Base-by-base conservation (phyloP, 345 rosid species). In the Gossypioides kirkii region DNA sequence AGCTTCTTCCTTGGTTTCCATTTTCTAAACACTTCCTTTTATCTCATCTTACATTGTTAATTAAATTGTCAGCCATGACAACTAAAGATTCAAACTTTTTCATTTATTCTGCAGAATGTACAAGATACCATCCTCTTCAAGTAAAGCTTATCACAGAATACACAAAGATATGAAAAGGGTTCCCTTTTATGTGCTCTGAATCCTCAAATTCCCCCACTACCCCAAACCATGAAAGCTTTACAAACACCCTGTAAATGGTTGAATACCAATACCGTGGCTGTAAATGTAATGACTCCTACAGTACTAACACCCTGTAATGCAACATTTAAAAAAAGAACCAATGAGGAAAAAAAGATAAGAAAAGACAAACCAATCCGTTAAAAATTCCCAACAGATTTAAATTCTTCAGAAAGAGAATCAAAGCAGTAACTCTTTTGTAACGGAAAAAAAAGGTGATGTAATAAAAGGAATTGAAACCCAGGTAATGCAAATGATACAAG, bases 1-100 rank as follows among this genome's bases (percentile, higher is more conserved):
- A 61, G 59, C 79, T 74, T 86, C 92, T 76, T 84, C 83, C 38
- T 78, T 83, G 66, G 77, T 76, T 68, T 84, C 86, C 91, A 89
- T 86, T 77, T 55, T 71, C 53, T 43, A 25, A 73, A 79, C 41
- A 63, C 74, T 67, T 47, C 0, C n/a, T 49, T 68, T 80, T 54
- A 53, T 65, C 64, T 87, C 86, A 80, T 77, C 72, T 69, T 81
- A 28, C 70, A 58, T 62, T n/a, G 25, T 72, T 74, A 76, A 52
- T 75, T 45, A 71, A 76, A 63, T 60, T 53, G 13, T 2, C 18
- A 70, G 58, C 54, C 71, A 16, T 49, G 54, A 23, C 61, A 74
- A 59, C 36, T 42, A 61, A 41, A 66, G 16, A 50, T 47, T 53
- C 59, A 64, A 55, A 32, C 61, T 69, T 49, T 73, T 75, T 22